Base-by-base conservation (phyloP, 495 filamentous ascomycete species). In the Penicillium angulare region DNA sequence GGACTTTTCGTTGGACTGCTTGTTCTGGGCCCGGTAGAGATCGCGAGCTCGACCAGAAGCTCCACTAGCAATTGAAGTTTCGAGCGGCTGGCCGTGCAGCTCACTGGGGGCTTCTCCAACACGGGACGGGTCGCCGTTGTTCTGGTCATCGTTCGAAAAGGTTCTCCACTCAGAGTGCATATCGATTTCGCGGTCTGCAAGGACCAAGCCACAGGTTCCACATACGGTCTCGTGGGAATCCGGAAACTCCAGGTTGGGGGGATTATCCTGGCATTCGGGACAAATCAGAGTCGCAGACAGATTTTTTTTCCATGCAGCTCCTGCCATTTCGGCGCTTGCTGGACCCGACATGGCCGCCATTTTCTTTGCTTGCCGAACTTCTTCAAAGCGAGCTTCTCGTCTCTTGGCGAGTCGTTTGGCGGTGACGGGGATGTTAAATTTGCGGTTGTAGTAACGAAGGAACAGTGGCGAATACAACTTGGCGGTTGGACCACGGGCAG, bases 141-240 rank as follows among this genome's bases (percentile, higher is more conserved):
- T 90, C 67, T 95, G 89, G 60, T 98, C 95, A 59, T 98, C 93
- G 71, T 96, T 97, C 50, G 89, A 87, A 69, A 98, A 98, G 7
- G 95, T 98, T 60, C 93, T 89, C 93, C 93, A 98, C 74, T 98
- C 93, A 43, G 90, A 96, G 43, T 95, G 86, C 52, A 90, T 90
- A 60, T 97, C 93, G 46, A 98, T 89, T 59, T 93, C 88, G 51
- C 90, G 86, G 64, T 92, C 88, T 43, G 86, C 86, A 27, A 97
- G 77, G 10, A 98, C 93, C n/a, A 96, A 70, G 18, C 93, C 93
- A 59, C 93, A 98, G 17, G 86, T 89, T 13, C 77, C 87, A 67
- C 93, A 98, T 41, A 97, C 90, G 60, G 91, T 88, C 68, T 97
- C 92, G 40, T 95, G 93, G 10, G 83, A 86, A 3, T 90, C 86